Evolutionary conservation across 139 green algal genomes (phyloP), one percentile per base, ranked within the genome.

Genomic region (Chlorella sp.): DNA sequence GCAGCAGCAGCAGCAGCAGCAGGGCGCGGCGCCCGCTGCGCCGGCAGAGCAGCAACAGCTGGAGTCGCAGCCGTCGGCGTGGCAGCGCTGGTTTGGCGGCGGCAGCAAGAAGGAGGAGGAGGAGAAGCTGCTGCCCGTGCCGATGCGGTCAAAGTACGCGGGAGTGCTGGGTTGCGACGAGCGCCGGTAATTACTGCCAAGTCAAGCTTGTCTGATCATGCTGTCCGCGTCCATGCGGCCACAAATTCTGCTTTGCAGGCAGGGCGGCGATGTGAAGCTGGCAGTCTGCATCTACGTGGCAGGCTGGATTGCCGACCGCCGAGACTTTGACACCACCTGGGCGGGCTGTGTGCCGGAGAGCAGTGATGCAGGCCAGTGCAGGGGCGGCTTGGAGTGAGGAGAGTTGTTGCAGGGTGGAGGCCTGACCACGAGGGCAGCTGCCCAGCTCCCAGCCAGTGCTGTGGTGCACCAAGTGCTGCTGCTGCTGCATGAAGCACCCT

Each of bases 241-340:
- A 25, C 89, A 90, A 69, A 80, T 28, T 32, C 21, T 67, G 9
- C 21, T 2, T 18, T 51, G 72, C 74, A 83, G 73, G 68, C 34
- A 67, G 60, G 71, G 80, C 57, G 70, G 55, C 30, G 91, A 93
- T 25, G 83, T 83, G 12, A 90, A 85, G 68, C 82, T 94, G 41
- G 83, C 91, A 4, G 74, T 92, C 1, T 87, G 85, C 25, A 94
- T 96, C 26, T 91, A 89, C 1, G 89, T 97, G 36, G 91, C 87
- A 36, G 95, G 95, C n/a, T 95, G 91, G 87, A 84, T 96, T 36
- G 82, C 72, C 23, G 36, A 87, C 21, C 56, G 68, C 0, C 64
- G 90, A 18, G 94, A 98, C 86, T 98, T 92, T 74, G 81, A 92
- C 36, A 69, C 39, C 7, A 87, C 93, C 16, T 98, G 95, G 93